Evolutionary conservation across 2,329 filamentous ascomycete genomes (phyloP), one percentile per base, ranked within the genome.

Genomic region (Curvularia sp.): DNA sequence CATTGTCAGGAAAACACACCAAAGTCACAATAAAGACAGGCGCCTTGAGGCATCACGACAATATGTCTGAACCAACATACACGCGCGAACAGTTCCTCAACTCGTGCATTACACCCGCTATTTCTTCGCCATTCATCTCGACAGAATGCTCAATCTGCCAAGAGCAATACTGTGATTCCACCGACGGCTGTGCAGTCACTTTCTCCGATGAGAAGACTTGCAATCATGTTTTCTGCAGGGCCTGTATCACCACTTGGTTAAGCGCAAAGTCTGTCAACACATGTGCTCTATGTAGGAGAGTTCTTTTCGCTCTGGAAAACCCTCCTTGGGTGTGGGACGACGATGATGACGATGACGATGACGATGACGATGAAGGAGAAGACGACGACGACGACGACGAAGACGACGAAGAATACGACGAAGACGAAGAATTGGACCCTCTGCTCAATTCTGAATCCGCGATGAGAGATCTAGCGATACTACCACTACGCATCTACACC

Each of bases 101-200:
- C 18, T 10, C 22, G 15, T 31, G 24, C 39, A 50, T 55, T 5
- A 50, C 39, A 1, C 24, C 22, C 10, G 24, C 26, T 30, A 13
- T 2, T 3, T 20, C 33, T n/a, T 44, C 46, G 18, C 35, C 49
- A 15, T 30, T 39, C 13, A 18, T 24, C 6, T 15, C 42, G 22
- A 12, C 24, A 15, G n/a, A 38, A 20, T 58, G 56, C 26, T 4
- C 51, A 13, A 55, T 58, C 51, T 58, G 56, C 46, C 18, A 9
- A 10, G 44, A 55, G 33, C 30, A 44, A 10, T 55, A 46, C 46
- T 24, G 28, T 39, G 38, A 26, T 15, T 49, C 39, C 41, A n/a
- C 35, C n/a, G 15, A 15, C 3, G 9, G 18, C 10, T 13, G n/a
- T 7, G 39, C 51, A 42, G 56, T 55, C 1, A 24, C 51, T 18